Base-by-base conservation (phyloP, 129 eudicot species). In the Flaveria linearis region DNA sequence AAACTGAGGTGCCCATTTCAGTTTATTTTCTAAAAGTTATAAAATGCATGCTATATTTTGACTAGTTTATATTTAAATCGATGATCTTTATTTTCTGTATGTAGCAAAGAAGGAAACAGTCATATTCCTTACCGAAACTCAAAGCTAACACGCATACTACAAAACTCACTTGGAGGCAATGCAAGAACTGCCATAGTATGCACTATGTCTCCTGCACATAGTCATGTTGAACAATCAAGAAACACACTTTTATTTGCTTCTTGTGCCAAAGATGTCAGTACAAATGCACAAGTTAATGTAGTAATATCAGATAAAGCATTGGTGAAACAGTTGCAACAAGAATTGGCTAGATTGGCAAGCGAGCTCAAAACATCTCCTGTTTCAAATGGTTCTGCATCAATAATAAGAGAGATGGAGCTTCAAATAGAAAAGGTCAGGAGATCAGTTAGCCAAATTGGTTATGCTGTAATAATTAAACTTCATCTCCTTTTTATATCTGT, bases 81-180 rank as follows among this genome's bases (percentile, higher is more conserved):
- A 7, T 28, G 11, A 16, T 43, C 13, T 23, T 20, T 41, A 15
- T 69, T 26, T 50, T 82, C 39, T 79, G 53, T 45, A 25, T 71
- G 82, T 91, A 94, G 97, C 83, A 87, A 94, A 84, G 87, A 90
- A 22, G 84, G 86, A 77, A 81, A 81, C 71, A 86, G 88, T 30
- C 96, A 94, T 43, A 52, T 94, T 11, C 97, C 97, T 62, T 94
- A 85, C 65, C 83, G 97, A 87, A 91, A 94, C 83, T 94, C 98
- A 25, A 94, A 94, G 89, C 90, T 93, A 39, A 93, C 96, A 14
- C 93, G 98, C 18, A 93, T 93, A 88, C 85, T 93, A 51, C 98
- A 93, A 66, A 87, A 87, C 87, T 93, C 91, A 0, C 84, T 90
- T 23, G 98, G 98, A 75, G 98, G 98, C 49, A 93, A 93, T 74